Evolutionary conservation across 2,329 filamentous ascomycete species (phyloP).

Genomic region (Cyphellophora attinorum): DNA sequence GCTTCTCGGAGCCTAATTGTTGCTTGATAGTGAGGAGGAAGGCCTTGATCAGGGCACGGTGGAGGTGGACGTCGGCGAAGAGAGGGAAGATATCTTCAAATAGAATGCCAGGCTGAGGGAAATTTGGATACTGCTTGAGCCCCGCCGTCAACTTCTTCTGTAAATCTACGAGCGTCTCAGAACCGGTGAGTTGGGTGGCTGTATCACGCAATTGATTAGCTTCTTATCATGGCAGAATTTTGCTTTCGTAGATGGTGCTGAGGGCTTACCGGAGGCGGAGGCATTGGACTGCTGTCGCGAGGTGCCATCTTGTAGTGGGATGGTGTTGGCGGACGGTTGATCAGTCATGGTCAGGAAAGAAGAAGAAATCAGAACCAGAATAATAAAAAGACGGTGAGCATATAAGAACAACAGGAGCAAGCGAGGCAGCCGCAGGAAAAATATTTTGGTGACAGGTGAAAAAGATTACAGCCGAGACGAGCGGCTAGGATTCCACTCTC

Average conservation of each 20-base stretch:
- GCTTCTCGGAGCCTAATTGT: conserved; percentile 52
- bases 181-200: conserved; percentile 20
- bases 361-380: no score
- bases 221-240: conserved; percentile 8
- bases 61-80: conserved; percentile 67
- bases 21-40: conserved; percentile 73
- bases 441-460: no score
- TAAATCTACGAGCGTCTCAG: conserved; percentile 15
- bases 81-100: conserved; percentile 98
- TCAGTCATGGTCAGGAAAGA: neutral
- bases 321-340: conserved; percentile 6
- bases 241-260: conserved; percentile 1
- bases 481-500: no score
- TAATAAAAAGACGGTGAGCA: neutral
- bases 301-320: conserved; percentile 15
- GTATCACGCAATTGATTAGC: neutral
- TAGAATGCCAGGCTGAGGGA: conserved; percentile 52
- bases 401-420: no score
- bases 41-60: conserved; percentile 68
- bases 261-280: conserved; percentile 17
- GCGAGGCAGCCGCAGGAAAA: no score
- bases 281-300: conserved; percentile 19
- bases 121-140: conserved; percentile 14
- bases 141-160: conserved; percentile 11
- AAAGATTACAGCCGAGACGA: no score